A percentile compares a stretch with the other conserved stretches of the same genome.
phyloP scores from a whole-genome alignment of 805 yeast genomes.

The Saccharomycopsis sp. region DNA sequence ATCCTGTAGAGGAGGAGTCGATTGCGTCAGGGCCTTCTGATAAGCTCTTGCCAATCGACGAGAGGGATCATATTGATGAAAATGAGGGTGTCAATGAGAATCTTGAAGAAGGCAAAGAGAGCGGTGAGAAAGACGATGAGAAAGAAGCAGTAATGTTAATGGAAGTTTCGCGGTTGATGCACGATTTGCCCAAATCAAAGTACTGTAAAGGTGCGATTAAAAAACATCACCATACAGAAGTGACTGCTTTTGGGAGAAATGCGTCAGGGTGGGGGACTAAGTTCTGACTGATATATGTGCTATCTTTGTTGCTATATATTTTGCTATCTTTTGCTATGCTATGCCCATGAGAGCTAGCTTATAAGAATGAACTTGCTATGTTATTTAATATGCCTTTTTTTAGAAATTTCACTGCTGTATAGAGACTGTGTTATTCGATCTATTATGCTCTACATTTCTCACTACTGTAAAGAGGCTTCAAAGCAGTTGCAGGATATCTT shows the following conservation, averaged over 20 bases:
- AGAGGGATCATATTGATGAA: neutral
- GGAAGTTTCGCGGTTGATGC: conserved; percentile 1
- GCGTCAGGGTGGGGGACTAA: conserved; percentile 12
- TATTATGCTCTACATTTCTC: no score
- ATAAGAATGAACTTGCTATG: no score
- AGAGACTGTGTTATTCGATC: no score
- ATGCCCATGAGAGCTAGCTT: no score
- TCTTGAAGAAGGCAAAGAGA: neutral
- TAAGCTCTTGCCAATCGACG: neutral
- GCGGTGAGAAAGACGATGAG: neutral
- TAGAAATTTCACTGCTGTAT: no score
- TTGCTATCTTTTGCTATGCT: no score
- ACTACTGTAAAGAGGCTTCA: no score
- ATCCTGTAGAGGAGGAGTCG: neutral
- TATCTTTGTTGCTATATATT: no score
- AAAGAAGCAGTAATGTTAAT: neutral
- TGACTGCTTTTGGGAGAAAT: conserved; percentile 12
- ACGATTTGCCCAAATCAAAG: conserved; percentile 5
- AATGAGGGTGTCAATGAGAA: neutral
- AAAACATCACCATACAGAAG: conserved; percentile 15
- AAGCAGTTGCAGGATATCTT: no score
- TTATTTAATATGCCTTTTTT: no score
- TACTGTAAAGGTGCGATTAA: conserved; percentile 16
- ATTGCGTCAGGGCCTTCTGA: neutral
- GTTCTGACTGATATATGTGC: no score